Evolutionary conservation across 2,329 filamentous ascomycete genomes (phyloP), one percentile per base, ranked within the genome.

Genomic region (Bipolaris victoriae): DNA sequence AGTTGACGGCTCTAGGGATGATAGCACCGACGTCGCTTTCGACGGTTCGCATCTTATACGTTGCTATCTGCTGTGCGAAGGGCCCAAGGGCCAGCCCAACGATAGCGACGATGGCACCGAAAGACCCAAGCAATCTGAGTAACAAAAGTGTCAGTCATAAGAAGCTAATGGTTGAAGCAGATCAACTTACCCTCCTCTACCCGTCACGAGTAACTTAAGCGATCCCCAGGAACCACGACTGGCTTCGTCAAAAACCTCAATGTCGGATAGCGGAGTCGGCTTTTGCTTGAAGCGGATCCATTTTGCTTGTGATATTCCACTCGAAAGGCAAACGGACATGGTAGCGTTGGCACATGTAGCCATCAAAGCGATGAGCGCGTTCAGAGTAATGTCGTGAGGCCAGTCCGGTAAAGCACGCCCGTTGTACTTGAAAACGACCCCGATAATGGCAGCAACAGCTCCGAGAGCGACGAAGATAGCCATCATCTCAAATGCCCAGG

Each of bases 221-320:
- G 49, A 44, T 15, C 59, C 59, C 52, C 59, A 62, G 5, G 59
- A 54, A n/a, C 59, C 59, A 39, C 59, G 59, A 55, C 57, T 62
- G 13, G 59, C 59, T 22, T 62, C 59, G 43, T 60, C 59, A 24
- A 62, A 62, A 13, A 35, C 50, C 26, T 62, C 59, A 36, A 62
- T 56, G 15, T 62, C 59, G 7, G 59, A 62, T 11, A 62, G 29
- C 5, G 59, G 57, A 37, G 40, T 40, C 9, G 49, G 41, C 26
- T 41, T 33, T 35, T 49, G 24, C 26, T 57, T 62, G 57, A 62
- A 62, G 7, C 46, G 46, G 26, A 62, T 60, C 57, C 59, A 62
- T 39, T 62, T 62, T 24, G 57, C 57, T 43, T 62, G 59, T 7
- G 59, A 62, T 13, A 62, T 50, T 20, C 59, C 59, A 49, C 57